Conservation (phyloP, 1,284 basidiomycete species). For the Boletus albobrunnescens region DNA sequence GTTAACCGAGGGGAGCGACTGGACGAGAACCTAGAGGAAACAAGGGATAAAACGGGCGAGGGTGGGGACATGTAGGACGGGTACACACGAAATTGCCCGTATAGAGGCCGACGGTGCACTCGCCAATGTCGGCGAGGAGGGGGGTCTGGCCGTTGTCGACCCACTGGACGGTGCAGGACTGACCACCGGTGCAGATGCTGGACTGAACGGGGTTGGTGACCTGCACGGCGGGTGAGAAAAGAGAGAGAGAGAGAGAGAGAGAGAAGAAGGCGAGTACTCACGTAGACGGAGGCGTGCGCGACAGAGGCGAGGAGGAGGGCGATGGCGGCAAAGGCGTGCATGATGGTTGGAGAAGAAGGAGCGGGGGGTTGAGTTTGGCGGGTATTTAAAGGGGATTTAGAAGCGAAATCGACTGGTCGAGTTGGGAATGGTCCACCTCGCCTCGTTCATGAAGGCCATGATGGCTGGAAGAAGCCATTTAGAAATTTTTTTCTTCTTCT, state of each 20-base stretch:
- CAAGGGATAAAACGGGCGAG: slow-evolving; percentile 15
- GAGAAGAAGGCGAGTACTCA: slow-evolving; percentile 15
- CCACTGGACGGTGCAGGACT: slow-evolving; percentile 54
- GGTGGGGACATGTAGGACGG: neutral
- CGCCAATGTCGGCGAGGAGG: slow-evolving; percentile 45
- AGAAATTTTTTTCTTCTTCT: too few relatives aligned
- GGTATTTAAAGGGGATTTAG: slow-evolving; percentile 29
- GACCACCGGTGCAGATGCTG: slow-evolving; percentile 47
- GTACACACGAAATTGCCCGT: slow-evolving; percentile 45
- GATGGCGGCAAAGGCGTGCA: slow-evolving; percentile 17
- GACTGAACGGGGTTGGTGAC: slow-evolving; percentile 44
- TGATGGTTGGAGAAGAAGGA: slow-evolving; percentile 3
- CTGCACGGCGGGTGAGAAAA: slow-evolving; percentile 31
- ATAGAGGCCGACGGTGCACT: slow-evolving; percentile 51
- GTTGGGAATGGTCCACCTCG: slow-evolving; percentile 10
- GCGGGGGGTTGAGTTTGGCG: neutral
- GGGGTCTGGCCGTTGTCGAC: slow-evolving; percentile 57
- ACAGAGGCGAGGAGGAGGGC: slow-evolving; percentile 21
- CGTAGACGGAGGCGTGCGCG: slow-evolving; percentile 24
- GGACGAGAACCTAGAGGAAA: slow-evolving; percentile 31
- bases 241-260: too few relatives aligned
- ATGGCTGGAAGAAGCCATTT: too few relatives aligned
- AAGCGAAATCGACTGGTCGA: slow-evolving; percentile 18
- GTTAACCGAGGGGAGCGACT: slow-evolving; percentile 40
- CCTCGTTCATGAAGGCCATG: slow-evolving; percentile 20